Evolutionary conservation across 2,329 filamentous ascomycete species (phyloP).

Genomic region (Cytospora leucostoma): DNA sequence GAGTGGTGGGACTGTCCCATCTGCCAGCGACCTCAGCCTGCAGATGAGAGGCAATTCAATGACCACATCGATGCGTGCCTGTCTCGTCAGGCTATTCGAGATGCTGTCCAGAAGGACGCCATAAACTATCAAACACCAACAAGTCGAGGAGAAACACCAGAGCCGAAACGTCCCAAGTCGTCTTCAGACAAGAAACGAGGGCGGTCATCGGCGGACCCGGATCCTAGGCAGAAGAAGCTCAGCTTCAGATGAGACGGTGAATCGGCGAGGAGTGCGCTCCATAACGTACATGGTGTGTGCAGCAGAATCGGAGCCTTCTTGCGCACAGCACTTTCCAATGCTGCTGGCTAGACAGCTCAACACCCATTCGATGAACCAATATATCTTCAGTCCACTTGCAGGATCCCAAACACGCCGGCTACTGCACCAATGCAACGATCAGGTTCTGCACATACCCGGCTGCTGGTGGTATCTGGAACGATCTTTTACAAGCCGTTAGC

Average conservation of each 20-base stretch:
- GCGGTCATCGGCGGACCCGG: slow-evolving; percentile 35
- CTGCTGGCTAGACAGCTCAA: not conserved
- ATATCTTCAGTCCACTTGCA: no score
- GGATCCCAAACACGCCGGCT: no score
- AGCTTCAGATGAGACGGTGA: slow-evolving; percentile 48
- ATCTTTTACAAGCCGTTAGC: not conserved
- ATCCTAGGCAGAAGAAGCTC: slow-evolving; percentile 55
- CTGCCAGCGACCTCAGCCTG: slow-evolving; percentile 72
- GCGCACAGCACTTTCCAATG: not conserved
- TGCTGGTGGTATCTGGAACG: slow-evolving; percentile 7
- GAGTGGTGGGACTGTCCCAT: slow-evolving; percentile 85
- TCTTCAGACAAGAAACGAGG: slow-evolving; percentile 42
- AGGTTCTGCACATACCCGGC: not conserved
- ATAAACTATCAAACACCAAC: slow-evolving; percentile 28
- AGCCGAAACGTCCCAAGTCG: slow-evolving; percentile 41
- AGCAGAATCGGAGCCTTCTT: not conserved
- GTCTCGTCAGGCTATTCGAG: slow-evolving; percentile 81
- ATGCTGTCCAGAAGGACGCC: slow-evolving; percentile 66
- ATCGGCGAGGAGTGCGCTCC: not conserved
- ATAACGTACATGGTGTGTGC: not conserved
- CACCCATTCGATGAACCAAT: not conserved
- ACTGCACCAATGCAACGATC: no score
- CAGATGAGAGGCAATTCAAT: slow-evolving; percentile 80
- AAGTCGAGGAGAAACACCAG: slow-evolving; percentile 38
- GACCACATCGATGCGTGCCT: slow-evolving; percentile 91